Conservation (phyloP, 805 yeast genomes). For the Teunomyces pallodes region DNA sequence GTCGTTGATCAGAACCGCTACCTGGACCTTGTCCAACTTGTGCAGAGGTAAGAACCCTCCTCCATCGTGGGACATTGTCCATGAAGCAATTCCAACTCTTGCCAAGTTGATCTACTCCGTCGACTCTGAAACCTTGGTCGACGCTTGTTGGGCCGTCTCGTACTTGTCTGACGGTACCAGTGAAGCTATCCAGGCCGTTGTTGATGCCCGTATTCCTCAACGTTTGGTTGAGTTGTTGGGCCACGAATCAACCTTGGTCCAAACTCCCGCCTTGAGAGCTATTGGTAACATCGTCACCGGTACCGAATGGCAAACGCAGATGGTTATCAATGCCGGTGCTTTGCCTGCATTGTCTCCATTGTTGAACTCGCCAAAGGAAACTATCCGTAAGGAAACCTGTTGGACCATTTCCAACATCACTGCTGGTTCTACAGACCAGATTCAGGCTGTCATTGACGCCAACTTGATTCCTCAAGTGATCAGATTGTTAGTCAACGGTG, state of each 20-base stretch:
- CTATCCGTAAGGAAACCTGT: conserved; percentile 95
- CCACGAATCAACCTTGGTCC: conserved; percentile 81
- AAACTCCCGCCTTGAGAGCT: conserved; percentile 96
- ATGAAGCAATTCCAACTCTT: conserved; percentile 84
- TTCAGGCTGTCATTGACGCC: conserved; percentile 94
- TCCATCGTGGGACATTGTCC: conserved; percentile 90
- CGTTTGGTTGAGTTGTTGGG: conserved; percentile 87
- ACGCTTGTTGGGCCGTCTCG: conserved; percentile 98
- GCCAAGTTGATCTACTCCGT: conserved; percentile 86
- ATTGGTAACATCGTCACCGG: conserved; percentile 98
- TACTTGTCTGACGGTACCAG: conserved; percentile 90
- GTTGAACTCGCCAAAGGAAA: conserved; percentile 81
- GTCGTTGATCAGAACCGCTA: conserved; percentile 91
- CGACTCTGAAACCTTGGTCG: conserved; percentile 91
- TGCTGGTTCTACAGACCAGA: conserved; percentile 94
- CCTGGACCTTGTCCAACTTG: conserved; percentile 95
- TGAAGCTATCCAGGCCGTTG: conserved; percentile 93
- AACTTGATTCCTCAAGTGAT: conserved; percentile 90
- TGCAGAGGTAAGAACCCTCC: conserved; percentile 96
- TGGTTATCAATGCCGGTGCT: conserved; percentile 90
- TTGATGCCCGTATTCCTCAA: conserved; percentile 92
- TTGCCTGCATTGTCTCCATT: conserved; percentile 79
- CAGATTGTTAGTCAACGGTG: conserved; percentile 74
- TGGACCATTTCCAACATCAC: conserved; percentile 99
- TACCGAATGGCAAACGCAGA: conserved; percentile 92